phyloP scores from a whole-genome alignment of 2,329 filamentous ascomycete genomes.

The Davidsoniella eucalypti region DNA sequence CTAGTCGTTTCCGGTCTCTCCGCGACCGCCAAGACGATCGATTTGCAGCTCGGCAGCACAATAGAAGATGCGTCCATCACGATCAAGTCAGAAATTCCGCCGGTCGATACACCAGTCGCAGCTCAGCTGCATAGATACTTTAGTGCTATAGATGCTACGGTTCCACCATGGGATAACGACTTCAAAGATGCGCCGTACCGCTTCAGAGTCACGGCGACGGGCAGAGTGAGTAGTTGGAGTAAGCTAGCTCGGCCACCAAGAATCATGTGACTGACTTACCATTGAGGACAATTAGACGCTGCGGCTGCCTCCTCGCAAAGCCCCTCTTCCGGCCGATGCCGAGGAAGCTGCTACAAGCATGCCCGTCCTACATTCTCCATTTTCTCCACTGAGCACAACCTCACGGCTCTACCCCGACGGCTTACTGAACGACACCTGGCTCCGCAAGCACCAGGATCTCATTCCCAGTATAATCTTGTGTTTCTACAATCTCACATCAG shows the following conservation, averaged over 20 bases:
- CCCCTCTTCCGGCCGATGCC: slow-evolving; percentile 34
- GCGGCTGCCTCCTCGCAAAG: slow-evolving; percentile 40
- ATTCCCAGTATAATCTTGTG: slow-evolving; percentile 67
- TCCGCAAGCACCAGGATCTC: slow-evolving; percentile 73
- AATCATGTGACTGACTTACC: slow-evolving; percentile 1
- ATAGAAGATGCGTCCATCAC: slow-evolving; percentile 5
- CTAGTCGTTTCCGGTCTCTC: slow-evolving; percentile 63
- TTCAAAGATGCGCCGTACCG: slow-evolving; percentile 34
- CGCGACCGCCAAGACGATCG: slow-evolving; percentile 12
- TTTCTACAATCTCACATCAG: slow-evolving; percentile 62
- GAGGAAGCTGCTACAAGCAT: slow-evolving; percentile 26
- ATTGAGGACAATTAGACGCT: slow-evolving; percentile 27
- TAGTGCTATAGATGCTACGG: slow-evolving; percentile 44
- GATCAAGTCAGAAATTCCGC: slow-evolving; percentile 53
- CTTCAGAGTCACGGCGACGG: slow-evolving; percentile 57
- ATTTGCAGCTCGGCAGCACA: background rate
- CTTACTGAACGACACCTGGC: slow-evolving; percentile 64
- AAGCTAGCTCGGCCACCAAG: slow-evolving; percentile 11
- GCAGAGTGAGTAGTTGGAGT: slow-evolving; percentile 51
- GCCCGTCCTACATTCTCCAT: slow-evolving; percentile 66
- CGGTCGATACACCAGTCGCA: slow-evolving; percentile 48
- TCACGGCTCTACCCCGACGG: slow-evolving; percentile 83
- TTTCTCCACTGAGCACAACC: slow-evolving; percentile 73
- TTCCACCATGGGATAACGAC: slow-evolving; percentile 50
- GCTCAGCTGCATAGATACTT: slow-evolving; percentile 50